phyloP scores from a whole-genome alignment of 2,329 filamentous ascomycete species.

The Ophiosphaerella herpotricha region DNA sequence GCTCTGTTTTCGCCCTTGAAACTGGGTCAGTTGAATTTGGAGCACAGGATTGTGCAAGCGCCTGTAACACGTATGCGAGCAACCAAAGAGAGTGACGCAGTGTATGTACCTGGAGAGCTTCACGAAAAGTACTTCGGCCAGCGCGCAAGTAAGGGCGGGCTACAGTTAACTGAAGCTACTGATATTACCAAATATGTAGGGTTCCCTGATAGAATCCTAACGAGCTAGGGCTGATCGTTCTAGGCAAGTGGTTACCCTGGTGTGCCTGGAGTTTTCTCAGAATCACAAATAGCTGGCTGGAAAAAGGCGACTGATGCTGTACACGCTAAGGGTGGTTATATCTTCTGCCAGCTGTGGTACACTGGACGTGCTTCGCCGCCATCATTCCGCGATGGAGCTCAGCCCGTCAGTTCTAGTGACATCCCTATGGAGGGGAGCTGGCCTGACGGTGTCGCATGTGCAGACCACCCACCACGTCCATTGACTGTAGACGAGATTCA shows the following conservation, averaged over 20 bases:
- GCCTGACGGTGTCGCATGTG: conserved; percentile 44
- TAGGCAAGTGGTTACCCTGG: conserved; percentile 47
- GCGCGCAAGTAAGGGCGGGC: conserved; percentile 58
- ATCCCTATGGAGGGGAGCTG: conserved; percentile 49
- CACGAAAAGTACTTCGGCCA: conserved; percentile 60
- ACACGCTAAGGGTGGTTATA: conserved; percentile 56
- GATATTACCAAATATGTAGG: conserved; percentile 41
- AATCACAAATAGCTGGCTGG: conserved; percentile 55
- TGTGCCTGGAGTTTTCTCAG: conserved; percentile 37
- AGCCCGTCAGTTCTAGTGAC: conserved; percentile 46
- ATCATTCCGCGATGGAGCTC: conserved; percentile 45
- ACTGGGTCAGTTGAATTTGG: conserved; percentile 39
- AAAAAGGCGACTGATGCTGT: conserved; percentile 57
- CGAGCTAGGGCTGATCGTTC: conserved; percentile 22
- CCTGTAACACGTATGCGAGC: conserved; percentile 52
- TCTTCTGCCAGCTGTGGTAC: conserved; percentile 54
- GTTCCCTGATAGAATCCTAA: not conserved
- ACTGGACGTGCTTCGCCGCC: conserved; percentile 53
- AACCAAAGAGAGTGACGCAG: conserved; percentile 52
- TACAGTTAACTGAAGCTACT: conserved; percentile 64
- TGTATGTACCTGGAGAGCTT: conserved; percentile 54
- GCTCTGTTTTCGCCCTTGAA: conserved; percentile 40
- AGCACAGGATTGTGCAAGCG: conserved; percentile 47
- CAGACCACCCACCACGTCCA: conserved; percentile 39
- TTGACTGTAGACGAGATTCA: conserved; percentile 49